Conservation (phyloP, 1,139 yeast genomes). For the Scheffersomyces segobiensis region DNA sequence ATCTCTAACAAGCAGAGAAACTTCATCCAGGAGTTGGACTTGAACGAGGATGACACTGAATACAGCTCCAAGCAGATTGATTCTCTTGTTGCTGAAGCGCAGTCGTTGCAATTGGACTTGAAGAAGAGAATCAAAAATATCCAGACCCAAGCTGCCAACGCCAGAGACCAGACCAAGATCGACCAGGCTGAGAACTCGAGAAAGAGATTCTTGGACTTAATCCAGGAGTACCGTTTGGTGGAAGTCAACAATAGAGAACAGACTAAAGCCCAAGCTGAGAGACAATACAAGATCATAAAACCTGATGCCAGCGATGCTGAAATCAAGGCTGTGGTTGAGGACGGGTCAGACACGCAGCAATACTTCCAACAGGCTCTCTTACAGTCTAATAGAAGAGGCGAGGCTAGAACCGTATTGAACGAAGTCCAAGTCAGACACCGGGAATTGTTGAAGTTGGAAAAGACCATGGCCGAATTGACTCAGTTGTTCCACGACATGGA, state of each 20-base stretch:
- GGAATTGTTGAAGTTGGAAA: conserved; percentile 91
- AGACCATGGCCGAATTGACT: conserved; percentile 93
- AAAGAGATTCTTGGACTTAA: conserved; percentile 79
- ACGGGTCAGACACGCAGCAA: conserved; percentile 70
- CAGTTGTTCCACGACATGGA: conserved; percentile 96
- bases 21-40: conserved; percentile 71
- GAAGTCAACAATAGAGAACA: conserved; percentile 87
- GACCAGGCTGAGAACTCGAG: conserved; percentile 91
- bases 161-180: conserved; percentile 74
- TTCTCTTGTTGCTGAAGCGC: conserved; percentile 73
- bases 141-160: conserved; percentile 63
- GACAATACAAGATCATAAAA: conserved; percentile 89
- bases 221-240: conserved; percentile 82
- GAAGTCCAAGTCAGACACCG: conserved; percentile 97
- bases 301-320: conserved; percentile 92
- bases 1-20: conserved; percentile 82
- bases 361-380: conserved; percentile 91
- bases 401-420: conserved; percentile 90
- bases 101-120: conserved; percentile 72
- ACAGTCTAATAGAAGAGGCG: conserved; percentile 93
- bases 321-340: conserved; percentile 79
- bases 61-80: conserved; percentile 77
- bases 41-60: conserved; percentile 76
- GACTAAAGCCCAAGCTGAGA: conserved; percentile 84
- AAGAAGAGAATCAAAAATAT: conserved; percentile 75